A percentile compares a stretch with the other conserved stretches of the same genome.
Conservation (phyloP, 805 yeast genomes). For the Nakazawaea ambrosiae region DNA sequence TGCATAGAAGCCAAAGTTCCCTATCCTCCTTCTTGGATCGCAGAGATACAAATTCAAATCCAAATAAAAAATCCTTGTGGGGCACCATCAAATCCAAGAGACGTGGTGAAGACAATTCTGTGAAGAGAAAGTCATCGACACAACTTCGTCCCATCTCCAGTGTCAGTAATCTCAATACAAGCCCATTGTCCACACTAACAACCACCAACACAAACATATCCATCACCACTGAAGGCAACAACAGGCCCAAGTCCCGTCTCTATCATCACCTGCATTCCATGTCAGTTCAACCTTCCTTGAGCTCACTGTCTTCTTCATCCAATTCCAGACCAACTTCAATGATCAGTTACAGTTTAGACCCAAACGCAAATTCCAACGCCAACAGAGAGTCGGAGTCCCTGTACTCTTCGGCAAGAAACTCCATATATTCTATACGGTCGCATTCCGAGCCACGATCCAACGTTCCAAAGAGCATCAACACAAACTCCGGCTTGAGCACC, state of each 20-base stretch:
- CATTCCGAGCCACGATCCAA: no score
- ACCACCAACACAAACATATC: not conserved
- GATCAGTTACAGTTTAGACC: constrained; percentile 1
- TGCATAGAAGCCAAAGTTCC: constrained; percentile 5
- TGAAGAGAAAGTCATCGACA: not conserved
- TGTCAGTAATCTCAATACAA: not conserved
- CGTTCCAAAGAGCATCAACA: no score
- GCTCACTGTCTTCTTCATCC: no score
- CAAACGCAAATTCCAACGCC: not conserved
- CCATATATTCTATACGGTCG: no score
- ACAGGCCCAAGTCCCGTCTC: not conserved
- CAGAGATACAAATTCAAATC: not conserved
- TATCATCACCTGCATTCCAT: no score
- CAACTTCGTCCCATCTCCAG: not conserved
- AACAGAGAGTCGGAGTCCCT: not conserved
- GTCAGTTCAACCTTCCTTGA: no score
- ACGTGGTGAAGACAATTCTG: not conserved
- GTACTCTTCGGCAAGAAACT: not conserved
- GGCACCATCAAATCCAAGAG: constrained; percentile 9
- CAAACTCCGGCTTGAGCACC: not conserved
- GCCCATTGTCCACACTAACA: not conserved
- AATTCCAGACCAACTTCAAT: not conserved
- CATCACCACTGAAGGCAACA: no score
- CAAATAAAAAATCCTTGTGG: constrained; percentile 3
- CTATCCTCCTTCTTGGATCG: not conserved